phyloP scores from a whole-genome alignment of 2,329 filamentous ascomycete genomes.

The Fusarium hainanense region DNA sequence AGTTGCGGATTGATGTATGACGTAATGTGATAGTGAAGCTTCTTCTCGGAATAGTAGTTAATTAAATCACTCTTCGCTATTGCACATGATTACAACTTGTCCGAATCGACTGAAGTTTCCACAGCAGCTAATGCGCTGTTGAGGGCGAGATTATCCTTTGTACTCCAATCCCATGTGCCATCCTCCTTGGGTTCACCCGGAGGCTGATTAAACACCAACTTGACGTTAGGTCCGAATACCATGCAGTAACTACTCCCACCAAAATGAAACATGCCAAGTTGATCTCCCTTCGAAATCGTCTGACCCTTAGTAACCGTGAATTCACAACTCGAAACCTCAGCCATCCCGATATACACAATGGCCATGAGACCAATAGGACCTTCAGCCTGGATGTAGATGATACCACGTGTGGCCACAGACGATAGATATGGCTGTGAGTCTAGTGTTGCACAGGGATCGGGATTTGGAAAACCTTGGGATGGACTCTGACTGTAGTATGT shows the following conservation, averaged over 20 bases:
- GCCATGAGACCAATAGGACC: slow-evolving; percentile 4
- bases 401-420: slow-evolving; percentile 3
- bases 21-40: too few species aligned
- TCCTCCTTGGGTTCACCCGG: background rate
- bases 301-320: background rate
- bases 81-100: too few species aligned
- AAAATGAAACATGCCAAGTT: slow-evolving; percentile 25
- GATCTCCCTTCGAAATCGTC: background rate
- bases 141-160: background rate
- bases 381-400: slow-evolving; percentile 6
- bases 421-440: slow-evolving; percentile 13
- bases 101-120: too few species aligned
- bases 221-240: background rate
- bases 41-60: too few species aligned
- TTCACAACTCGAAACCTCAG: background rate
- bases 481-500: slow-evolving; percentile 12
- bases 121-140: background rate
- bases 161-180: background rate
- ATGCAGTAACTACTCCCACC: slow-evolving; percentile 5
- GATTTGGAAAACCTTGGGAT: background rate
- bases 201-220: background rate
- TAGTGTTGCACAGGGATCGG: background rate
- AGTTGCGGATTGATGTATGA: too few species aligned
- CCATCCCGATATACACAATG: slow-evolving; percentile 8
- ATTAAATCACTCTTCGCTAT: too few species aligned